A percentile compares a stretch with the other conserved stretches of the same genome.
These are phyloP conservation scores for Papiliotrema terrestris DNA, from an alignment of 1,284 basidiomycete genomes.

Conservation along the genomic window DNA sequence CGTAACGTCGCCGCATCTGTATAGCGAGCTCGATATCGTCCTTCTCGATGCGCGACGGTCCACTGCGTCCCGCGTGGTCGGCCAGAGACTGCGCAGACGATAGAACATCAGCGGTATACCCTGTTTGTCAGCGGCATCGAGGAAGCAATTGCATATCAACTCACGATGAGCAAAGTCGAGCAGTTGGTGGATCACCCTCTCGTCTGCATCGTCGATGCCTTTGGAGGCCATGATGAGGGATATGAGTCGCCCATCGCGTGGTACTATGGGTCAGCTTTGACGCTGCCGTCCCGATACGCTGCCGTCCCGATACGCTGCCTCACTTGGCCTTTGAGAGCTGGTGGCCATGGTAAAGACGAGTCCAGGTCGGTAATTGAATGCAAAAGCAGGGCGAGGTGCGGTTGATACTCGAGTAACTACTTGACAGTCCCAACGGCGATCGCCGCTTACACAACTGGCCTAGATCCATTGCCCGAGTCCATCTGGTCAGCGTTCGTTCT, in stretches of 20 bases:
- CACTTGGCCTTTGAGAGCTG: too few relatives aligned
- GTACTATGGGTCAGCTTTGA: too few relatives aligned
- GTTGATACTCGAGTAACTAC: too few relatives aligned
- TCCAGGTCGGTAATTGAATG: too few relatives aligned
- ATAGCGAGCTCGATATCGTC: slow-evolving; percentile 90
- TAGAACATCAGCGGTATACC: slow-evolving; percentile 86
- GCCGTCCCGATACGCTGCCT: too few relatives aligned
- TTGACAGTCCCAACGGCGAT: too few relatives aligned
- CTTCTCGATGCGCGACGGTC: slow-evolving; percentile 72
- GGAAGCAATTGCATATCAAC: background rate
- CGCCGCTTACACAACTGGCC: too few relatives aligned
- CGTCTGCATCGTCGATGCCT: slow-evolving; percentile 92
- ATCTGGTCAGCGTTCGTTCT: too few relatives aligned
- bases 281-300: too few relatives aligned
- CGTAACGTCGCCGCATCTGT: slow-evolving; percentile 89
- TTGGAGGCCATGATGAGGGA: slow-evolving; percentile 88
- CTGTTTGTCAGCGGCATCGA: slow-evolving; percentile 28
- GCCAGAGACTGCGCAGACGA: slow-evolving; percentile 88
- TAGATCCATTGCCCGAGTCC: too few relatives aligned
- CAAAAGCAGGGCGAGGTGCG: too few relatives aligned
- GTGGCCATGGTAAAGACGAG: too few relatives aligned
- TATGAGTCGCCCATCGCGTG: slow-evolving; percentile 85
- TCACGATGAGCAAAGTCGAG: slow-evolving; percentile 88
- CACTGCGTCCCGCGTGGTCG: slow-evolving; percentile 74
- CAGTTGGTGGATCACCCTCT: slow-evolving; percentile 88